Percentiles rank a stretch among this genome's conserved stretches.
Evolutionary conservation across 345 rosid species (phyloP).

Genomic region (Murraya koenigii): DNA sequence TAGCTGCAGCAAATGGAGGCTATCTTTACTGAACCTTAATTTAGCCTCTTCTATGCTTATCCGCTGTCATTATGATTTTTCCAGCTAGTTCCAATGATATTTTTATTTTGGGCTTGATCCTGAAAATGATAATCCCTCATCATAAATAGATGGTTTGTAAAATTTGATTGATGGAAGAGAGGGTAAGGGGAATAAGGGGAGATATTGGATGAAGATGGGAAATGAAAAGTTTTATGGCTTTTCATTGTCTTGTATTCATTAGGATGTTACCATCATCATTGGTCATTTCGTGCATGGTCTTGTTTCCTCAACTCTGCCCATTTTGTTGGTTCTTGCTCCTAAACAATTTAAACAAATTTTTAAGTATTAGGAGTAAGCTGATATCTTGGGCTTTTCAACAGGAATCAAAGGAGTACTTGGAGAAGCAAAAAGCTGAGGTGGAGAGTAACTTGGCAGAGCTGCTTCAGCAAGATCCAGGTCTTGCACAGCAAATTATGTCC

Average conservation of each 20-base stretch:
- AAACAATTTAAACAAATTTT: background rate
- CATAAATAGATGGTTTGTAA: background rate
- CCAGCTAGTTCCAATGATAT: background rate
- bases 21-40: background rate
- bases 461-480: constrained; percentile 89
- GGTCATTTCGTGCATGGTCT: background rate
- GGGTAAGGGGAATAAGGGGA: background rate
- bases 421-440: constrained; percentile 80
- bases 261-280: background rate
- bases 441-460: constrained; percentile 90
- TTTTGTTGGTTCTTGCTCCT: background rate
- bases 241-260: background rate
- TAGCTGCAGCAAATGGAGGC: background rate
- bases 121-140: background rate
- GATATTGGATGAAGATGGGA: background rate
- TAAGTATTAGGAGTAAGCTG: background rate
- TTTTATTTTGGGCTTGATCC: background rate
- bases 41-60: background rate
- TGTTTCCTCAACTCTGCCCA: background rate
- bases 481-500: constrained; percentile 85
- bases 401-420: constrained; percentile 89
- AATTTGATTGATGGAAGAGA: background rate
- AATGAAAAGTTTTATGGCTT: background rate
- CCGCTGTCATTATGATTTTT: background rate
- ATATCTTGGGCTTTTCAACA: constrained; percentile 25